phyloP scores from a whole-genome alignment of 164 flowering plant species.

The Amborella trichopoda region DNA sequence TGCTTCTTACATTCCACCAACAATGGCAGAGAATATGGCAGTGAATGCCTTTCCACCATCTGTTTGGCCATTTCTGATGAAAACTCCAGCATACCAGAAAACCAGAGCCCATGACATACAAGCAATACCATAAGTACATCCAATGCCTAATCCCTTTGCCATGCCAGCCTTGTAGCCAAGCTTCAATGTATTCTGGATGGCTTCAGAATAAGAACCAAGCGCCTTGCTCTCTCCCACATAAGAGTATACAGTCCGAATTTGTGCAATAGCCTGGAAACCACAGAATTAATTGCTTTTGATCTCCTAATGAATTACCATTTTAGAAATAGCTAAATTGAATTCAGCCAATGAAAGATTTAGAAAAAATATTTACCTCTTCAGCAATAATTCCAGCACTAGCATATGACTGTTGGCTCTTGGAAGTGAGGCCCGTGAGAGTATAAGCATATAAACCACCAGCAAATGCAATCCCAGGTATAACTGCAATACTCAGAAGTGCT shows the following conservation, averaged over 20 bases:
- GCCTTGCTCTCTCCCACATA: constrained; percentile 93
- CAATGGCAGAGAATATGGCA: constrained; percentile 94
- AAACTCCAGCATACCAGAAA: constrained; percentile 98
- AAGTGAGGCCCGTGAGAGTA: constrained; percentile 86
- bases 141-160: constrained; percentile 96
- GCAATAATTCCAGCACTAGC: constrained; percentile 88
- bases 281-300: too few species aligned
- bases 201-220: constrained; percentile 72
- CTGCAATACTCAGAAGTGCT: constrained; percentile 87
- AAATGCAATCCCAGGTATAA: constrained; percentile 94
- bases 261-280: constrained; percentile 69
- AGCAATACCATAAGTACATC: constrained; percentile 92
- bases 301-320: too few species aligned
- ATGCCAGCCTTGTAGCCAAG: constrained; percentile 96
- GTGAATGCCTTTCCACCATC: constrained; percentile 99
- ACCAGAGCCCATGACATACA: constrained; percentile 99
- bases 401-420: constrained; percentile 89
- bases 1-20: constrained; percentile 89
- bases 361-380: constrained; percentile 69
- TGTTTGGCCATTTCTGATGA: constrained; percentile 80
- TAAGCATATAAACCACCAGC: constrained; percentile 94
- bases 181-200: constrained; percentile 76
- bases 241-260: constrained; percentile 89
- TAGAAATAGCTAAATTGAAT: too few species aligned
- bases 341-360: too few species aligned